Percentiles rank a stretch among this genome's conserved stretches.
Evolutionary conservation across 805 yeast genomes (phyloP).

Genomic region (Kluyveromyces nonfermentans): DNA sequence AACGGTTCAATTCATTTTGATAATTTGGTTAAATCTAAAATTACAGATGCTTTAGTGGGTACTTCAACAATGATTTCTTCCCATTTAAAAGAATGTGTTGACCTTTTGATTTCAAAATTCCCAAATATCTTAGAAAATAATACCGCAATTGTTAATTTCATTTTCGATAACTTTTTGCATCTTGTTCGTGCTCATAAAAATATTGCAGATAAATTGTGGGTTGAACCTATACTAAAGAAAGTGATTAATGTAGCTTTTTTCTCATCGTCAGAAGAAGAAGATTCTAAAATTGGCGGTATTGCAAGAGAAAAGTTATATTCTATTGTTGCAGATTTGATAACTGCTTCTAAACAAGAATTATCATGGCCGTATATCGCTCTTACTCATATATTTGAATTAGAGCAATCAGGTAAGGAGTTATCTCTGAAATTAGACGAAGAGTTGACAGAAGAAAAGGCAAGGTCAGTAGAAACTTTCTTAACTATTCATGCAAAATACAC

Average conservation of each 20-base stretch:
- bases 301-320: conserved; percentile 61
- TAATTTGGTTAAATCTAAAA: conserved; percentile 61
- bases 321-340: conserved; percentile 49
- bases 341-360: conserved; percentile 27
- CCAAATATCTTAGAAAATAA: conserved; percentile 2
- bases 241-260: conserved; percentile 28
- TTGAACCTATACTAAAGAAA: conserved; percentile 24
- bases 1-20: conserved; percentile 67
- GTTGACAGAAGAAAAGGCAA: conserved; percentile 37
- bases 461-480: conserved; percentile 41
- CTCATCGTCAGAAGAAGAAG: conserved; percentile 11
- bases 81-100: conserved; percentile 6
- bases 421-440: conserved; percentile 47
- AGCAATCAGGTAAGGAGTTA: conserved; percentile 21
- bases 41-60: conserved; percentile 38
- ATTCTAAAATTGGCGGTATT: conserved; percentile 14
- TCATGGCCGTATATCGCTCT: conserved; percentile 54
- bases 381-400: conserved; percentile 26
- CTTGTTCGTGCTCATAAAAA: conserved; percentile 40
- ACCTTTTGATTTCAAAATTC: conserved; percentile 20
- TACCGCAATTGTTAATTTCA: conserved; percentile 33
- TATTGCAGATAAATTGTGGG: conserved; percentile 21
- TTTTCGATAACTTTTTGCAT: conserved; percentile 47
- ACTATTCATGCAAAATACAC: conserved; percentile 24
- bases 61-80: conserved; percentile 8